These are phyloP conservation scores for Herpetospermum pedunculosum DNA, from an alignment of 306 rosid genomes.

Conservation along the genomic window DNA sequence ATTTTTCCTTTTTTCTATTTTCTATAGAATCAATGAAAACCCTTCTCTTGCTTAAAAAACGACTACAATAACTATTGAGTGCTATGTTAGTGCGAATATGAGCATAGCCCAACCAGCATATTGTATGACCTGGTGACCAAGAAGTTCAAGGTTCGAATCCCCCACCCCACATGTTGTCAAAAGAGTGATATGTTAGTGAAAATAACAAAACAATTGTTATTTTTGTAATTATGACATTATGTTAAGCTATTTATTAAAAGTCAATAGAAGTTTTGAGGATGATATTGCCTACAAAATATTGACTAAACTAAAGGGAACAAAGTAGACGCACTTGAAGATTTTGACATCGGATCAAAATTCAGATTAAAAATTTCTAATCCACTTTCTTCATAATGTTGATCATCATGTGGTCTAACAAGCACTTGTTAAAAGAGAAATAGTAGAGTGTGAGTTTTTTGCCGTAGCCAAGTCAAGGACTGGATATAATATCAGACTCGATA, in stretches of 20 bases:
- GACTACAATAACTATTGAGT: neutral
- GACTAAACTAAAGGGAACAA: neutral
- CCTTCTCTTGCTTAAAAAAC: neutral
- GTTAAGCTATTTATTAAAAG: neutral
- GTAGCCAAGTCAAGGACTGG: neutral
- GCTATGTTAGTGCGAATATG: no score
- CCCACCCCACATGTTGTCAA: no score
- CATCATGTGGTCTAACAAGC: neutral
- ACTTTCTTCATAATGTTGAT: neutral
- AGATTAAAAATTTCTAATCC: neutral
- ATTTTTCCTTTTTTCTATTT: no score
- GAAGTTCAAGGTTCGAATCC: no score
- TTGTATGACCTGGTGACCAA: no score
- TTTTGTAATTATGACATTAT: neutral
- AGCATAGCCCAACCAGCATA: no score
- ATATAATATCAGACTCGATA: neutral
- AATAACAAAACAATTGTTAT: neutral
- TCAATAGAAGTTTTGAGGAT: neutral
- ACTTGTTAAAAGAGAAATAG: neutral
- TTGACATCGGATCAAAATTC: neutral
- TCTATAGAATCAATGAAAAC: neutral
- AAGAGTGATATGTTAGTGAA: neutral
- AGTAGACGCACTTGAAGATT: neutral
- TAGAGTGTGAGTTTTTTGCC: neutral
- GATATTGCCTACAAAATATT: neutral